phyloP scores from a whole-genome alignment of 257 asterid species.

The Nemophila menziesii region DNA sequence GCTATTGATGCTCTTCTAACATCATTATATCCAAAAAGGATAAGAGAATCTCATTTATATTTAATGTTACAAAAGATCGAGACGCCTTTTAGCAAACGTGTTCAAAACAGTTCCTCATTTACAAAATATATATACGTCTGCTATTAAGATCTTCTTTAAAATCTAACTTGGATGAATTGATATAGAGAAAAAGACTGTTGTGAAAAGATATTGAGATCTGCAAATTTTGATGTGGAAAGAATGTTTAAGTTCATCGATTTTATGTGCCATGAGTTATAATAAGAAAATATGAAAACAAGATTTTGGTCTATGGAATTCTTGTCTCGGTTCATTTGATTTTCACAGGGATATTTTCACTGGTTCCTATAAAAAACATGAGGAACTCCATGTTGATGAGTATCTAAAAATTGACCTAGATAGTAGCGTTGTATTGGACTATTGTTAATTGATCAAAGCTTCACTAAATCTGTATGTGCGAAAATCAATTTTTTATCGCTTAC shows the following conservation, averaged over 20 bases:
- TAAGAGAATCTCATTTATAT: constrained; percentile 91
- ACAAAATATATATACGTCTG: constrained; percentile 21
- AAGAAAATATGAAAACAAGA: constrained; percentile 44
- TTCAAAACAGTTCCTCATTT: constrained; percentile 24
- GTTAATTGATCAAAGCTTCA: constrained; percentile 57
- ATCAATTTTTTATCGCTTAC: too few relatives aligned
- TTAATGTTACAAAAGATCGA: constrained; percentile 85
- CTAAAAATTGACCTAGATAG: constrained; percentile 17
- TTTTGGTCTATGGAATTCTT: constrained; percentile 51
- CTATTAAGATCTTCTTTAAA: constrained; percentile 39
- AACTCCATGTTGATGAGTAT: constrained; percentile 15
- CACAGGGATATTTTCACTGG: constrained; percentile 29
- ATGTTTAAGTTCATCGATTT: constrained; percentile 42
- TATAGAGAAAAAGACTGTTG: constrained; percentile 34
- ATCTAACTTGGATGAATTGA: constrained; percentile 53
- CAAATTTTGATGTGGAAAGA: constrained; percentile 84
- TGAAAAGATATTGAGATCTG: constrained; percentile 55
- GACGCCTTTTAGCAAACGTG: constrained; percentile 54
- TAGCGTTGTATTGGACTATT: constrained; percentile 17
- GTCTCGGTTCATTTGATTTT: constrained; percentile 40
- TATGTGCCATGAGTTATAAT: constrained; percentile 44
- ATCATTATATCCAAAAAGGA: constrained; percentile 81
- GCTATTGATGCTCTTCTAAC: constrained; percentile 63
- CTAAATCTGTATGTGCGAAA: too few relatives aligned
- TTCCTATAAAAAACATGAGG: constrained; percentile 24